Evolutionary conservation across 2,329 filamentous ascomycete species (phyloP), one percentile per base, ranked within the genome.

Genomic region (Calonectria pteridis): DNA sequence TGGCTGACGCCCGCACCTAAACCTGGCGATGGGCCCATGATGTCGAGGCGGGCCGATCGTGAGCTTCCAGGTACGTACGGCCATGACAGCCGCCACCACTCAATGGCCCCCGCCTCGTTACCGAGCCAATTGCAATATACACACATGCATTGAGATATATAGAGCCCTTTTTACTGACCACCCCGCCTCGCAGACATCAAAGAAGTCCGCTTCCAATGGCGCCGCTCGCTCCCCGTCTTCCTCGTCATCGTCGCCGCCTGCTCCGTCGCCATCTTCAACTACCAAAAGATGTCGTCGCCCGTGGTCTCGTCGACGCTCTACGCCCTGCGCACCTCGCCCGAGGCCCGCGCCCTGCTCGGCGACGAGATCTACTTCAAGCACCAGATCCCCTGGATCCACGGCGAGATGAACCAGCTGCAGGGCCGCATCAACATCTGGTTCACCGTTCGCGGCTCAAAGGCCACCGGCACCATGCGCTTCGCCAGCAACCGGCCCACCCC

Each of bases 221-320:
- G 89, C 69, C 90, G 91, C 79, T 95, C 95, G 1, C 85, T 98
- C 40, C 96, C 96, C 68, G 87, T 98, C 83, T 98, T 98, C 89
- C 83, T 93, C 67, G 85, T 90, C 76, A 87, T 95, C 76, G 91
- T 98, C 79, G 90, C 91, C 63, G 88, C 89, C 69, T 93, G 93
- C 77, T 93, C 93, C 77, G 87, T 97, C 73, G 95, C 94, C 78
- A 98, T 99, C 85, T 98, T 99, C 93, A 99, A 99, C 90, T 98
- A 99, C 91, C 96, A 99, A 85, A 98, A 98, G 85, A 92, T 93
- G 71, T 95, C 94, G n/a, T 95, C 93, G 31, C 94, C 94, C 69
- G 91, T 96, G 35, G 94, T 98, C n/a, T 92, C 92, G 69, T 95
- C 94, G 69, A 97, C 95, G 6, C 91, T 99, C 33, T 99, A 98